Percentiles rank a stretch among this genome's conserved stretches.
These are phyloP conservation scores for Cinnamomum micranthum DNA, from an alignment of 164 flowering plant species.

Conservation along the genomic window DNA sequence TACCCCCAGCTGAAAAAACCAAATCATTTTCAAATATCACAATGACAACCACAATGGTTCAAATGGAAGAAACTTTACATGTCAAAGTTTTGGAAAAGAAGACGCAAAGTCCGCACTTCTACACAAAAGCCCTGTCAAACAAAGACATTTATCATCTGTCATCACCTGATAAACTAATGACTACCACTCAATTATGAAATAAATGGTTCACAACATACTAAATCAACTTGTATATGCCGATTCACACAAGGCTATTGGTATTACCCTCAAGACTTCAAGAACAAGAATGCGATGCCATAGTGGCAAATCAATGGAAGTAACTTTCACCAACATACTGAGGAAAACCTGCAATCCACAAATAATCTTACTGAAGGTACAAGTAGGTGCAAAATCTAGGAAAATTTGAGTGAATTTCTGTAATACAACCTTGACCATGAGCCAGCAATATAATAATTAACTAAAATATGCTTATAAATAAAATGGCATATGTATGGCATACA, in stretches of 20 bases:
- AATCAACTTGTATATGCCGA: background rate
- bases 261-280: slow-evolving; percentile 96
- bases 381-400: background rate
- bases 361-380: background rate
- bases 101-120: slow-evolving; percentile 85
- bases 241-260: background rate
- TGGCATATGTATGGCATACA: too few relatives aligned
- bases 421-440: background rate
- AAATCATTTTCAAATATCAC: background rate
- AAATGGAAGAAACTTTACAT: slow-evolving; percentile 50
- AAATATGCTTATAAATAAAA: too few relatives aligned
- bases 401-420: background rate
- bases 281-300: slow-evolving; percentile 99
- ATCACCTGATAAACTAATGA: slow-evolving; percentile 4
- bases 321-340: slow-evolving; percentile 87
- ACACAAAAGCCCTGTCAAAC: slow-evolving; percentile 88
- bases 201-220: background rate
- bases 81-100: slow-evolving; percentile 94
- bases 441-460: too few relatives aligned
- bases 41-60: background rate
- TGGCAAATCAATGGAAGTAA: slow-evolving; percentile 80
- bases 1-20: too few relatives aligned
- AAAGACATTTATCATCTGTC: background rate
- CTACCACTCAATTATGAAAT: background rate
- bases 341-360: slow-evolving; percentile 66